Conservation (phyloP, 139 green algal genomes). For the Closterium sp. region DNA sequence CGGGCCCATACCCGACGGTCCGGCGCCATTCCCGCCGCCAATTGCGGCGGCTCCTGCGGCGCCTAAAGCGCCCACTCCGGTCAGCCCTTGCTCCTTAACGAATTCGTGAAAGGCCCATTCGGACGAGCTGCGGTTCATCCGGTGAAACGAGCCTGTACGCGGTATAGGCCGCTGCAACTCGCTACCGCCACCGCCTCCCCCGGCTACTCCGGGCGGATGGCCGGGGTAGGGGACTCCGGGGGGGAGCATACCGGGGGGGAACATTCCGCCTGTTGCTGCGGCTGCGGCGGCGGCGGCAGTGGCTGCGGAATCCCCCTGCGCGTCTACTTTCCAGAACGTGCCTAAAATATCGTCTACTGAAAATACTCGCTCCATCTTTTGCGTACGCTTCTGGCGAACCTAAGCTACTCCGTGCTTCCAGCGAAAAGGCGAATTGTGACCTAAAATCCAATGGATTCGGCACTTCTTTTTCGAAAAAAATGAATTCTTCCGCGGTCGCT, state of each 20-base stretch:
- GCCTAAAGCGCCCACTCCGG: not conserved
- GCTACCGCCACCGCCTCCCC: not conserved
- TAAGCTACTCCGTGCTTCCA: not conserved
- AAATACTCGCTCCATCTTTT: conserved; percentile 45
- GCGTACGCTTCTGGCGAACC: not conserved
- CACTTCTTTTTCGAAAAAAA: not conserved
- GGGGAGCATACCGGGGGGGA: not conserved
- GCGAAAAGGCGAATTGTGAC: no score
- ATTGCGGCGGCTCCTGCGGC: not conserved
- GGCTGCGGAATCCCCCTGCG: not conserved
- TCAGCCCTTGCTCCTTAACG: conserved; percentile 16
- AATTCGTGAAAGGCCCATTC: conserved; percentile 44
- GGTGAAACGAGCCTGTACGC: not conserved
- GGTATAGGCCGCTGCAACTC: conserved; percentile 6
- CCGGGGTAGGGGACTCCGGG: not conserved
- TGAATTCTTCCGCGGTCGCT: not conserved
- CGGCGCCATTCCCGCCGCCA: not conserved
- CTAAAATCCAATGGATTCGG: not conserved
- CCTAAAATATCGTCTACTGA: conserved; percentile 51
- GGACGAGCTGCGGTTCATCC: conserved; percentile 38
- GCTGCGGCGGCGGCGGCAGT: not conserved
- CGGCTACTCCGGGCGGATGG: not conserved
- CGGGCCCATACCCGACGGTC: not conserved
- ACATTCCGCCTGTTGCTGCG: not conserved
- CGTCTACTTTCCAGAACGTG: conserved; percentile 51